Conservation (phyloP, 495 filamentous ascomycete genomes). For the Glutinoglossum americanum region DNA sequence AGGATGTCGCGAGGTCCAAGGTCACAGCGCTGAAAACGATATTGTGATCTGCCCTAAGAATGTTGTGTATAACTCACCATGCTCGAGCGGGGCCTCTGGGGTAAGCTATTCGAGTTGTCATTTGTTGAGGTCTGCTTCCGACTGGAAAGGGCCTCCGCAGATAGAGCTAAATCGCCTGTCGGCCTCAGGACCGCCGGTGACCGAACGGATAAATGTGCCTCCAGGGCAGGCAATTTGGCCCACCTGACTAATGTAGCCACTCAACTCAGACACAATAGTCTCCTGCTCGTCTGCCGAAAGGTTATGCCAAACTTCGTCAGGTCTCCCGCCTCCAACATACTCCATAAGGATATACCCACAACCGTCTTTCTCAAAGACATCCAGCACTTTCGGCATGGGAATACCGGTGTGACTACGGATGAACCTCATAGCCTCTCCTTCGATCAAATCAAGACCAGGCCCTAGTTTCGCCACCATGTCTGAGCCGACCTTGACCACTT, state of each 20-base stretch:
- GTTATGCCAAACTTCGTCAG: not conserved
- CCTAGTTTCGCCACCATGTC: not conserved
- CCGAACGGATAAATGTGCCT: not conserved
- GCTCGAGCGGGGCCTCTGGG: not conserved
- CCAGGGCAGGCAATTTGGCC: not conserved
- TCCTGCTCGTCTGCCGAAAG: not conserved
- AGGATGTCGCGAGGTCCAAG: conserved; percentile 7
- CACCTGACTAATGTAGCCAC: not conserved
- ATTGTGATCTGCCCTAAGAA: not conserved
- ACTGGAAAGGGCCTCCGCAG: conserved; percentile 2
- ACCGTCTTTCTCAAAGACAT: not conserved
- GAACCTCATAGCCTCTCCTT: not conserved
- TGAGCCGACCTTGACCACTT: not conserved
- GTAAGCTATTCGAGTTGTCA: not conserved
- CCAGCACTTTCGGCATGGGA: conserved; percentile 2
- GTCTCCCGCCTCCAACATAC: not conserved
- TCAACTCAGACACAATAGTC: not conserved
- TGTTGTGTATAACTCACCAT: not conserved
- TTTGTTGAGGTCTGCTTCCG: conserved; percentile 7
- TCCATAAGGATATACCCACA: conserved; percentile 2
- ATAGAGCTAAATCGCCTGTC: not conserved
- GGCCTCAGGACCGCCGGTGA: not conserved
- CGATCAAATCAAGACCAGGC: not conserved
- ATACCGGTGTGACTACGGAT: not conserved
- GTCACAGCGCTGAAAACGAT: conserved; percentile 11